Conservation (phyloP, 192 early-diverging fungal genomes). For the Coemansia sp. region DNA sequence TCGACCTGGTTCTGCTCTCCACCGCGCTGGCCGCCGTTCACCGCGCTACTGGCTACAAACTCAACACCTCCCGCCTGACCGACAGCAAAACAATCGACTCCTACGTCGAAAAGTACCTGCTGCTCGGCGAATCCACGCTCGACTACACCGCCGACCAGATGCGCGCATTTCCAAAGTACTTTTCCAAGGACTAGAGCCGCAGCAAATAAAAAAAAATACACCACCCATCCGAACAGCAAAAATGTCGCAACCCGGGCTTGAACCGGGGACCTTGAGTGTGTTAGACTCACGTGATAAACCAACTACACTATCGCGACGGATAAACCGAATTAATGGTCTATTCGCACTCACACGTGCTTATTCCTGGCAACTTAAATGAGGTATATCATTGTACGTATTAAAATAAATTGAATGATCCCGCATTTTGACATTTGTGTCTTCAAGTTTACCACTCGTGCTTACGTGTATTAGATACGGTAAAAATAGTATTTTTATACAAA, state of each 20-base stretch:
- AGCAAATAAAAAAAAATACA: conserved; percentile 6
- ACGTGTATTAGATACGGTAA: no score
- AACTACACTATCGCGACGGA: conserved; percentile 43
- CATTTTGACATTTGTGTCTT: no score
- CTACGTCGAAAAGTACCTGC: not conserved
- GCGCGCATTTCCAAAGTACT: not conserved
- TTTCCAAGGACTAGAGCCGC: not conserved
- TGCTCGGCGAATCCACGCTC: not conserved
- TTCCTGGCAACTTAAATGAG: no score
- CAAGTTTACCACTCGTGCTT: no score
- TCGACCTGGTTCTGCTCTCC: not conserved
- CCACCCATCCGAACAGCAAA: not conserved
- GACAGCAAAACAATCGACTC: not conserved
- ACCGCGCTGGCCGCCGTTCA: not conserved
- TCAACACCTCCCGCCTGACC: not conserved
- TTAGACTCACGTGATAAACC: conserved; percentile 47
- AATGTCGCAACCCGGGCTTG: conserved; percentile 39
- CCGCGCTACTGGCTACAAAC: not conserved
- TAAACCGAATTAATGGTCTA: not conserved
- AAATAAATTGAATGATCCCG: no score
- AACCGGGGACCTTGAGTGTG: conserved; percentile 49
- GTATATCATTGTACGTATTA: no score
- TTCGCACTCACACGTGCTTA: no score
- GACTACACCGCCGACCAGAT: not conserved
- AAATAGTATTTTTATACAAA: no score